phyloP scores from a whole-genome alignment of 129 eudicot genomes.

The Gnaphalium uliginosum region DNA sequence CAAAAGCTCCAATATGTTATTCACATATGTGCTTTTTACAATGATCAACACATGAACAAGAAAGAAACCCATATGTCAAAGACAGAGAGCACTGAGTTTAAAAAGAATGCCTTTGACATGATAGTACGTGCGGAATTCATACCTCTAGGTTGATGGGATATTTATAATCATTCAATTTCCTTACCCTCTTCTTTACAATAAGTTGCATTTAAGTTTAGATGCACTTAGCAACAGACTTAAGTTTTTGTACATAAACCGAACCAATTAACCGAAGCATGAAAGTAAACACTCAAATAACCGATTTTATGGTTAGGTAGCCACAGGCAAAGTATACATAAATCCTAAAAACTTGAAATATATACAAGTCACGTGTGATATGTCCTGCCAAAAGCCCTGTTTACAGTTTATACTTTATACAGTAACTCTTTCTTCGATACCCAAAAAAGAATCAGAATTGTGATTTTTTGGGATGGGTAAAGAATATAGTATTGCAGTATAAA shows the following conservation, averaged over 20 bases:
- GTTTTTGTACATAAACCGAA: not conserved
- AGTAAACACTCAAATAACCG: not conserved
- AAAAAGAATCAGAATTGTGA: constrained; percentile 14
- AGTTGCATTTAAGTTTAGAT: too few relatives aligned
- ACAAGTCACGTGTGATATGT: constrained; percentile 1
- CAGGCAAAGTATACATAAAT: constrained; percentile 23
- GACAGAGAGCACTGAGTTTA: too few relatives aligned
- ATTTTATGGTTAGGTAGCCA: not conserved
- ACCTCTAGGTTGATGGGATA: too few relatives aligned
- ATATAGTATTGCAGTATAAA: not conserved
- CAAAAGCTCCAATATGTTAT: too few relatives aligned
- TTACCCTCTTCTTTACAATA: too few relatives aligned
- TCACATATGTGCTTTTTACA: too few relatives aligned
- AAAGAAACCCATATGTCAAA: too few relatives aligned
- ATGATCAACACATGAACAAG: too few relatives aligned
- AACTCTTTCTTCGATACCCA: constrained; percentile 25
- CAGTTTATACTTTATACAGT: not conserved
- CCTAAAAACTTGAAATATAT: not conserved
- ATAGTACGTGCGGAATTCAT: too few relatives aligned
- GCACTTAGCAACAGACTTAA: not conserved
- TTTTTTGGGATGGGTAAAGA: constrained; percentile 10
- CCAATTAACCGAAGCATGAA: not conserved
- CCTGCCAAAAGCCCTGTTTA: not conserved
- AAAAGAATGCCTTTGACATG: too few relatives aligned
- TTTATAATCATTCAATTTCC: too few relatives aligned